A percentile compares a stretch with the other conserved stretches of the same genome.
Evolutionary conservation across 75 land plant genomes (phyloP).

Genomic region (Pinus albicaulis): DNA sequence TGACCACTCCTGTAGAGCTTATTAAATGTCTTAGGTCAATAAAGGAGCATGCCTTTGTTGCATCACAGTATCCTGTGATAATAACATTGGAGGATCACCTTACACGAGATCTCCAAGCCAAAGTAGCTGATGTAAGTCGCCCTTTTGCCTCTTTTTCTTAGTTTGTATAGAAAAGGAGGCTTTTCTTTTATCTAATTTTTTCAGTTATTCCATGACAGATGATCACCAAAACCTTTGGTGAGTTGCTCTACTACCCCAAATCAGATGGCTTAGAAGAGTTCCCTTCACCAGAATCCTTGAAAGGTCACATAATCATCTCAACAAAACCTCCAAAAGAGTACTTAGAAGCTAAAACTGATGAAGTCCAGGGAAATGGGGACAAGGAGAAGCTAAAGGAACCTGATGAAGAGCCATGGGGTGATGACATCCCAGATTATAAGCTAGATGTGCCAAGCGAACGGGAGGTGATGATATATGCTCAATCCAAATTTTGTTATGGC

Average conservation of each 20-base stretch:
- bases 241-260: constrained; percentile 37
- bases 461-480: not conserved
- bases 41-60: constrained; percentile 73
- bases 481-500: not conserved
- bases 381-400: constrained; percentile 8
- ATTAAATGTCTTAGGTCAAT: constrained; percentile 74
- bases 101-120: constrained; percentile 73
- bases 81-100: constrained; percentile 94
- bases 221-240: constrained; percentile 56
- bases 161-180: not conserved
- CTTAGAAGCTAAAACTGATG: constrained; percentile 26
- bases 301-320: constrained; percentile 63
- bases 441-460: not conserved
- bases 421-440: constrained; percentile 16
- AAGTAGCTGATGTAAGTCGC: constrained; percentile 74
- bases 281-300: constrained; percentile 87
- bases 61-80: constrained; percentile 83
- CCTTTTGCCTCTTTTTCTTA: not conserved
- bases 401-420: constrained; percentile 33
- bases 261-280: constrained; percentile 52
- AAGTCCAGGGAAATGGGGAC: constrained; percentile 11
- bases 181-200: constrained; percentile 7
- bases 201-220: constrained; percentile 26
- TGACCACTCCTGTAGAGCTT: constrained; percentile 80
- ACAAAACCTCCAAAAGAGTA: constrained; percentile 96